Evolutionary conservation across 495 filamentous ascomycete genomes (phyloP).

Genomic region (Podospora pseudoanserina): DNA sequence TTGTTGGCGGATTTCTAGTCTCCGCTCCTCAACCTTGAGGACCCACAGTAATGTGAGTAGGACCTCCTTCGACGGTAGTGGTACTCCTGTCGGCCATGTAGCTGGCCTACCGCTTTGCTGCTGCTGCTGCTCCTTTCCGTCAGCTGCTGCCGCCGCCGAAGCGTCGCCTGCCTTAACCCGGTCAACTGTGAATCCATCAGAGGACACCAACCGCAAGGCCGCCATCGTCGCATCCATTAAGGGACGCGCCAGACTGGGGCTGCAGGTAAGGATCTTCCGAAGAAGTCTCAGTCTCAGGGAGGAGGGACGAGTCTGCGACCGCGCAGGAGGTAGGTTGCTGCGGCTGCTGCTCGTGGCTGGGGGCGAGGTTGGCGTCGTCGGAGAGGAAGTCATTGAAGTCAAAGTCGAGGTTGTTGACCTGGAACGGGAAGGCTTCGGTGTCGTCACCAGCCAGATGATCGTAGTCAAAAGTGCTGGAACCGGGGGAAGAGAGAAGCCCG

Average conservation of each 20-base stretch:
- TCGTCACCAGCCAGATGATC: constrained; percentile 83
- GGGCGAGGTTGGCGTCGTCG: constrained; percentile 41
- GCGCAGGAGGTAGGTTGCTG: constrained; percentile 37
- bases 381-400: constrained; percentile 50
- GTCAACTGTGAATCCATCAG: constrained; percentile 44
- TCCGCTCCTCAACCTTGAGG: constrained; percentile 47
- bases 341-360: constrained; percentile 30
- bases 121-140: constrained; percentile 34
- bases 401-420: constrained; percentile 36
- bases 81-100: constrained; percentile 40
- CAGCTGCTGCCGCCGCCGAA: constrained; percentile 31
- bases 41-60: constrained; percentile 53
- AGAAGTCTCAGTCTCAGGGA: constrained; percentile 50
- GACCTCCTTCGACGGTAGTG: constrained; percentile 49
- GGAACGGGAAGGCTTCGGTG: constrained; percentile 49
- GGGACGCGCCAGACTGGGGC: constrained; percentile 87
- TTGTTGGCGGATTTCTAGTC: constrained; percentile 25
- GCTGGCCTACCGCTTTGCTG: constrained; percentile 34
- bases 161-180: constrained; percentile 35
- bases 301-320: constrained; percentile 39
- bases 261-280: constrained; percentile 66
- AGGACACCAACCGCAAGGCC: constrained; percentile 67
- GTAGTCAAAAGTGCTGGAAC: constrained; percentile 67
- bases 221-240: constrained; percentile 85
- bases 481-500: constrained; percentile 66